Evolutionary conservation across 371 early-diverging fungal genomes (phyloP), one percentile per base, ranked within the genome.

Genomic region (Lichtheimia hyalospora): DNA sequence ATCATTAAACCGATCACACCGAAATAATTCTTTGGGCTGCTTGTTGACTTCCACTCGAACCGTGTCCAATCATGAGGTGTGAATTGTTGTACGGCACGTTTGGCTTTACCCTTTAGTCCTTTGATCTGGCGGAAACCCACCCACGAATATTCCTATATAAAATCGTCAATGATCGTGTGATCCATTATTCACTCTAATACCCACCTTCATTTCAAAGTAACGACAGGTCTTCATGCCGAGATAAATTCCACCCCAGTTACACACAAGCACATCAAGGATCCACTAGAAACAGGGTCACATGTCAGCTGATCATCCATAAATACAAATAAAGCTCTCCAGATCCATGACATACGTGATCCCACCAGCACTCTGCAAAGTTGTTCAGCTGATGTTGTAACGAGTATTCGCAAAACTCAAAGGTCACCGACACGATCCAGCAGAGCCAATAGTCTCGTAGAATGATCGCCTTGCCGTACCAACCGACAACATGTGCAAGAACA

Each of bases 341-440:
- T 20, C 20, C 23, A 42, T 24, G 40, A 67, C 90, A 66, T 85
- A 91, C 93, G 74, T 98, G 97, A 82, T 98, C 97, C 97, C 97
- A 98, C 97, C 97, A 98, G 74, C 98, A 98, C 80, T 98, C 98
- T 40, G 93, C 92, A 82, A 98, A 98, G 74, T 98, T 98, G 58
- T 95, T 92, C 68, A 97, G 82, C 70, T 97, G 97, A 74, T 97
- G 96, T 64, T 91, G 84, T 50, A 98, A 80, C 52, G 96, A 91
- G 74, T 98, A 98, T 70, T 98, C 98, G 79, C 92, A 84, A 39
- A 97, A 74, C 73, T 98, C 98, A 71, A 98, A 98, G 64, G 94
- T 82, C 50, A 98, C 71, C 0, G 94, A 94, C 54, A 97, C 68
- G 54, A 96, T 93, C 97, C 97, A 97, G 74, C 96, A 96, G 61